Evolutionary conservation across 345 rosid genomes (phyloP).

Genomic region (Moricandia arvensis): DNA sequence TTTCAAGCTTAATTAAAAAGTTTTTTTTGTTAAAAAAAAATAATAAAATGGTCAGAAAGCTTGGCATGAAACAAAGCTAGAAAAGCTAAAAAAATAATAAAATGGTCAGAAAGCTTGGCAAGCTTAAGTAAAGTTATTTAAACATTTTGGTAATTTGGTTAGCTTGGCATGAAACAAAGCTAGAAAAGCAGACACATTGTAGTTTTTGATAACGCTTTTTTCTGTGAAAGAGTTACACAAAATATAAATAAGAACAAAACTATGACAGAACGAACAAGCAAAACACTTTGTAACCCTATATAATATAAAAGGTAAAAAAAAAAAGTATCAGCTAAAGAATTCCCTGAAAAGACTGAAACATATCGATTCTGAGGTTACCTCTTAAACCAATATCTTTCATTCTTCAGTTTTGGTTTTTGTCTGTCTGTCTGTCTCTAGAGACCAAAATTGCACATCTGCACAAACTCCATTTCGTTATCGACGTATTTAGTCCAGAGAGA

Average conservation of each 20-base stretch:
- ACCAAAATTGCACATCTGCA: constrained; percentile 85
- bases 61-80: too few species aligned
- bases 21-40: too few species aligned
- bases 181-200: constrained; percentile 14
- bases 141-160: neutral
- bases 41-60: too few species aligned
- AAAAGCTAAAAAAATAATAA: too few species aligned
- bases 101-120: too few species aligned
- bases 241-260: constrained; percentile 14
- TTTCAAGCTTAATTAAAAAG: too few species aligned
- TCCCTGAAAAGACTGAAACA: neutral
- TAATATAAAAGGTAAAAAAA: constrained; percentile 14
- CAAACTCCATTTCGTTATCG: constrained; percentile 74
- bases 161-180: neutral
- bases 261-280: constrained; percentile 20
- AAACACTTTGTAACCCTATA: constrained; percentile 30
- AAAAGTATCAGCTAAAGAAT: constrained; percentile 35
- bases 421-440: constrained; percentile 40
- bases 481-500: constrained; percentile 86
- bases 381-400: constrained; percentile 23
- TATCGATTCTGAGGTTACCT: constrained; percentile 14
- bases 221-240: constrained; percentile 19
- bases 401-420: neutral
- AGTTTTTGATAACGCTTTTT: constrained; percentile 10
- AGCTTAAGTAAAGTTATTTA: neutral